Percentiles rank a stretch among this genome's conserved stretches.
Evolutionary conservation across 2,329 filamentous ascomycete genomes (phyloP).

Genomic region (Fonsecaea pedrosoi): DNA sequence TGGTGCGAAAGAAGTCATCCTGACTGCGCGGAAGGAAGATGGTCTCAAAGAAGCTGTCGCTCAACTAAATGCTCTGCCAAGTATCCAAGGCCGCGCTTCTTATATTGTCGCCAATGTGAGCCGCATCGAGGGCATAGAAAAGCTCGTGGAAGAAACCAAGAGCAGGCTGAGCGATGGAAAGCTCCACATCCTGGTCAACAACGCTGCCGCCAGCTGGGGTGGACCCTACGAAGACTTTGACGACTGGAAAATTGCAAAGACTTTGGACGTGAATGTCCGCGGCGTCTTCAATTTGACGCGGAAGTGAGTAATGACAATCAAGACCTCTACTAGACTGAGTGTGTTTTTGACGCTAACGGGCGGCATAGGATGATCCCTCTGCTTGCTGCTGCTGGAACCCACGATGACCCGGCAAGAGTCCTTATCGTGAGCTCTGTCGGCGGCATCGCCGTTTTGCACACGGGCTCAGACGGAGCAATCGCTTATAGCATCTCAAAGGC

Average conservation of each 20-base stretch:
- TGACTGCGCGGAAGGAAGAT: constrained; percentile 16
- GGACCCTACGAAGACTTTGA: constrained; percentile 13
- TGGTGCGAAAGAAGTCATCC: constrained; percentile 5
- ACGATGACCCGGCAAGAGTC: constrained; percentile 9
- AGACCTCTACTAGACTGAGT: too few relatives aligned
- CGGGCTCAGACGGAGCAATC: constrained; percentile 4
- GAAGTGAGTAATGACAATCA: not conserved
- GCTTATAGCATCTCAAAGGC: constrained; percentile 48
- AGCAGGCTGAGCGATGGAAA: not conserved
- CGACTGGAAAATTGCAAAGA: constrained; percentile 19
- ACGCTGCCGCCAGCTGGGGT: constrained; percentile 20
- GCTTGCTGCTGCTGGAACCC: constrained; percentile 9
- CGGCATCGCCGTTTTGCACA: constrained; percentile 9
- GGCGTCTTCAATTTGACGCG: constrained; percentile 12
- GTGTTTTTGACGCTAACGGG: too few relatives aligned
- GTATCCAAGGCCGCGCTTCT: constrained; percentile 6
- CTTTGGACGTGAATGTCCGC: constrained; percentile 19
- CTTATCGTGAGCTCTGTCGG: constrained; percentile 17
- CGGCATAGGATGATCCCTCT: constrained; percentile 3
- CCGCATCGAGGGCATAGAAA: constrained; percentile 7
- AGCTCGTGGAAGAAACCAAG: not conserved
- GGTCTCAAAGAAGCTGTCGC: constrained; percentile 6
- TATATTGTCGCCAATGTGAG: constrained; percentile 17
- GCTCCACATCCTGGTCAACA: constrained; percentile 34
- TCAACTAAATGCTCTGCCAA: constrained; percentile 11